Evolutionary conservation across 495 filamentous ascomycete genomes (phyloP).

Genomic region (Xylaria sp.): DNA sequence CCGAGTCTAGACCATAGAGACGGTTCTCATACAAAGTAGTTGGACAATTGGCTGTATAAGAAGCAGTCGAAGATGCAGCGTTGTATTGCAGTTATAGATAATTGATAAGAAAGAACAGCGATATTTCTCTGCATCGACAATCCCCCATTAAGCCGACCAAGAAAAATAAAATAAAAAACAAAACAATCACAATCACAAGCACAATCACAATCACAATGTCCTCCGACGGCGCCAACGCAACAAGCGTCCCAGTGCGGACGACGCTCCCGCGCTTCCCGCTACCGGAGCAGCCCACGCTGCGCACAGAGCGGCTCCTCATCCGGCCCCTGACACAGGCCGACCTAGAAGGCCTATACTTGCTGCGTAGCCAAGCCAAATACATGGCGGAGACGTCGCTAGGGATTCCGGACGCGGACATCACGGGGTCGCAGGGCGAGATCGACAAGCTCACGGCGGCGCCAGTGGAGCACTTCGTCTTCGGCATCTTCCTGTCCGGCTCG

Average conservation of each 20-base stretch:
- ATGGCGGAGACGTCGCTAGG: constrained; percentile 50
- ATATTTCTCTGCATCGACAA: too few species aligned
- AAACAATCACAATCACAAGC: too few species aligned
- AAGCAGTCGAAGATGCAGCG: neutral
- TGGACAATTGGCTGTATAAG: constrained; percentile 6
- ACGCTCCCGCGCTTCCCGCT: constrained; percentile 42
- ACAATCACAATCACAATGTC: too few species aligned
- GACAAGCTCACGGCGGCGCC: constrained; percentile 34
- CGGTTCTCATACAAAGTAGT: neutral
- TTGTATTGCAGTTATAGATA: neutral
- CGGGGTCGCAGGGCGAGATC: constrained; percentile 41
- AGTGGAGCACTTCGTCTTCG: constrained; percentile 44
- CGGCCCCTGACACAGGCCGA: constrained; percentile 44
- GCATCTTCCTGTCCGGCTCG: constrained; percentile 44
- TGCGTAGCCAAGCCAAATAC: constrained; percentile 53
- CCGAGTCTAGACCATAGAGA: neutral
- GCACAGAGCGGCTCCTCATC: constrained; percentile 50
- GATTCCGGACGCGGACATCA: constrained; percentile 40
- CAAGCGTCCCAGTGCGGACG: constrained; percentile 25
- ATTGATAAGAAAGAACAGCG: neutral
- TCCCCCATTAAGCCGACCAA: too few species aligned
- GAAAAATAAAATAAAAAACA: neutral
- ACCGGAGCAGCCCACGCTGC: constrained; percentile 32
- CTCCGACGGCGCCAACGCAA: neutral
- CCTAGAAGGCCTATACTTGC: constrained; percentile 37